Base-by-base conservation (phyloP, 768 basidiomycete genomes). In the Crassisporium funariophilum region DNA sequence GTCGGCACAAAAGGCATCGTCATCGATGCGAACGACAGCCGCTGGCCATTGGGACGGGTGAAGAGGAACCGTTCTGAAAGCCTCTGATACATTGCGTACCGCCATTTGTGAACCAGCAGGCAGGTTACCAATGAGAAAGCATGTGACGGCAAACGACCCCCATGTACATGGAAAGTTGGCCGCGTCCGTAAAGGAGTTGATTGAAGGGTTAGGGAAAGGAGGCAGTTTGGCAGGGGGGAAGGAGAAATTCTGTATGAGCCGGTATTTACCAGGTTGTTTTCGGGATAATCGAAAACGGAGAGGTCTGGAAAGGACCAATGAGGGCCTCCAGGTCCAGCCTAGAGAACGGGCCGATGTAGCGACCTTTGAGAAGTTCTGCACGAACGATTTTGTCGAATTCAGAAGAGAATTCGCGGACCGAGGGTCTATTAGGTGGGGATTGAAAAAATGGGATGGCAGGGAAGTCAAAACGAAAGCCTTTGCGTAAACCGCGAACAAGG, bases 161-260 rank as follows among this genome's bases (percentile, higher is more conserved):
- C 74, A 77, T 0, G 68, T 71, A 53, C 68, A 70, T 0, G 73
- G 74, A 39, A 65, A 76, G 7, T 58, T 15, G 11, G 57, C 49
- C 0, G 70, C 47, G 29, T 65, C 34, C 2, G 74, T 64, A 8
- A 27, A 7, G 0, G 49, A 48, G 16, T 72, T 72, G 19, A 73
- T 60, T 0, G 70, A 70, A 1, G 46, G 34, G 5, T 35, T 17
- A 2, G 44, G 17, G 17, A 12, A 19, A 0, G 25, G 12, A 1
- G 15, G 1, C 49, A 58, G 5, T 29, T 24, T 10, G 15, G 41
- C 2, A 59, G 15, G 47, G 0, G 56, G 70, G 16, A 55, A 61
- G 0, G 69, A 72, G 19, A 72, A 56, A 36, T 74, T 66, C 16
- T 73, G 68, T 8, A 75, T 49, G 2, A 63, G 33, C 0, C 65